Evolutionary conservation across 169 alveolate species (phyloP).

Genomic region (Plasmodium gallinaceum): DNA sequence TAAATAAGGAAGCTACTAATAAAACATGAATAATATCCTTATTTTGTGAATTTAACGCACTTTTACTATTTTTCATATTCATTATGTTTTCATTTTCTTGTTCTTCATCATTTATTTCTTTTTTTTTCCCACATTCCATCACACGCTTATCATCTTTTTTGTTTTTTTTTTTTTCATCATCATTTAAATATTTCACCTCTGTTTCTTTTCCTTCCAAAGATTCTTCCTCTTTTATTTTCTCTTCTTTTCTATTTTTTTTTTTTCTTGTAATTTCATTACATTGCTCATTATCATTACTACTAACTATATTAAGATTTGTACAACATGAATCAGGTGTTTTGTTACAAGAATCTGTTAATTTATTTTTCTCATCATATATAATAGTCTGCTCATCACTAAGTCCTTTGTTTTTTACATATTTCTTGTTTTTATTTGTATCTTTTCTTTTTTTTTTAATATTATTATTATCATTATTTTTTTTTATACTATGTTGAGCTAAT

Average conservation of each 20-base stretch:
- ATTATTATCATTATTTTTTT: neutral
- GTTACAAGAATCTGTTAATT: too few relatives aligned
- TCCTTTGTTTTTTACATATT: neutral
- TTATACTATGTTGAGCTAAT: neutral
- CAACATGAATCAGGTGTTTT: too few relatives aligned
- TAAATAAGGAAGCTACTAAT: constrained; percentile 39
- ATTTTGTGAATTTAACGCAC: constrained; percentile 2
- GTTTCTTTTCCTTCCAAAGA: neutral
- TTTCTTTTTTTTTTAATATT: neutral
- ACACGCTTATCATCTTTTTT: neutral
- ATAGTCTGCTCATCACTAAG: neutral
- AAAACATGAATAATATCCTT: constrained; percentile 61
- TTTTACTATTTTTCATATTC: neutral
- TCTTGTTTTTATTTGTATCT: neutral
- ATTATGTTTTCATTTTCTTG: neutral
- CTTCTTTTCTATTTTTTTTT: neutral
- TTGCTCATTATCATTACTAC: neutral
- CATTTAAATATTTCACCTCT: neutral
- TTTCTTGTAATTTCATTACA: neutral
- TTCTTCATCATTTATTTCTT: constrained; percentile 2
- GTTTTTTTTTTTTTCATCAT: neutral
- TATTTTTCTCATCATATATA: neutral
- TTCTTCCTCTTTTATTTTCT: neutral
- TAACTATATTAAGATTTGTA: too few relatives aligned
- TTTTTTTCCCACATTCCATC: neutral